Conservation (phyloP, 2,329 filamentous ascomycete genomes). For the Sclerotinia sclerotiorum region DNA sequence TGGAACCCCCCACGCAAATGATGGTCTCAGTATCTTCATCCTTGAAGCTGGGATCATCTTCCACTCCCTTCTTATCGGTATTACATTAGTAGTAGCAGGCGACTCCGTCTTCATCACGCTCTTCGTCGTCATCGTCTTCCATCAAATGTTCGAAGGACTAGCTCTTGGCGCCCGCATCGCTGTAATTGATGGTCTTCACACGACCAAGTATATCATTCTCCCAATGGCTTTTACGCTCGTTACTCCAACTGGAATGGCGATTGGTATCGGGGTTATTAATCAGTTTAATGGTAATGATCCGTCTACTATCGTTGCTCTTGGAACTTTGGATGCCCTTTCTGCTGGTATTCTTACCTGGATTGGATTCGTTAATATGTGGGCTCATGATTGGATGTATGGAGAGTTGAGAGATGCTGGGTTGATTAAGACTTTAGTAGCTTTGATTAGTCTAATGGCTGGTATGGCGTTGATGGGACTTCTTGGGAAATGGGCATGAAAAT, state of each 20-base stretch:
- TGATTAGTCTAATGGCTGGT: constrained; percentile 3
- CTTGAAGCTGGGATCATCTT: constrained; percentile 75
- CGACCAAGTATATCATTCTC: constrained; percentile 57
- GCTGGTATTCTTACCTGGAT: constrained; percentile 80
- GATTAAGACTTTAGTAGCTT: background rate
- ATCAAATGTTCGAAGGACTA: constrained; percentile 76
- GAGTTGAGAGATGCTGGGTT: constrained; percentile 41
- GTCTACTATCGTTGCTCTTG: constrained; percentile 67
- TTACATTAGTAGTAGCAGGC: constrained; percentile 54
- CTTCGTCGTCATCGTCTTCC: constrained; percentile 71
- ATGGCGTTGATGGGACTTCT: constrained; percentile 7
- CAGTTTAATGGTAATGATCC: constrained; percentile 72
- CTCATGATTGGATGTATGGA: constrained; percentile 67
- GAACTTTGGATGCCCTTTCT: constrained; percentile 70
- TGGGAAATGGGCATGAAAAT: constrained; percentile 3
- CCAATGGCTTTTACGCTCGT: constrained; percentile 65
- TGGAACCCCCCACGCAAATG: background rate
- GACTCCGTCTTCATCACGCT: constrained; percentile 57
- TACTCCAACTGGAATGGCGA: constrained; percentile 77
- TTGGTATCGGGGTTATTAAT: constrained; percentile 70
- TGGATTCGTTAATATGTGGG: constrained; percentile 77
- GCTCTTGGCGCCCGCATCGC: constrained; percentile 72
- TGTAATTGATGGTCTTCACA: constrained; percentile 39
- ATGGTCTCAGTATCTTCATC: constrained; percentile 40
- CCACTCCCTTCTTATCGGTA: constrained; percentile 64